Evolutionary conservation across 164 flowering plant species (phyloP).

Genomic region (Tetrastigma voinierianum): DNA sequence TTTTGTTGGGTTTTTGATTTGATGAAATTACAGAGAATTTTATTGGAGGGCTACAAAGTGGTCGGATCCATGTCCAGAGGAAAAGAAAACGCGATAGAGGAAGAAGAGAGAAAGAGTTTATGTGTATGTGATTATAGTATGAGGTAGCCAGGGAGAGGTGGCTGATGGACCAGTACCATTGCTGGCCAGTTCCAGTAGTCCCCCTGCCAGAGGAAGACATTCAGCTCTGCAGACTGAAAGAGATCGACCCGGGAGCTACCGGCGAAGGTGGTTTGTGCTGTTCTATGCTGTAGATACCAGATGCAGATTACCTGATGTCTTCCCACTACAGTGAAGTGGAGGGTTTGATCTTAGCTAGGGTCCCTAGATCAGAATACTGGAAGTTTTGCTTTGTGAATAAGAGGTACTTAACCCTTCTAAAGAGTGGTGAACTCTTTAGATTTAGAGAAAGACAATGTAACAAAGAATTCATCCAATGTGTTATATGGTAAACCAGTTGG

Average conservation of each 20-base stretch:
- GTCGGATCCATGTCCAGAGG: constrained; percentile 22
- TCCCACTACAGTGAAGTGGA: constrained; percentile 60
- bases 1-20: constrained; percentile 5
- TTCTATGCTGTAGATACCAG: constrained; percentile 51
- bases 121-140: neutral
- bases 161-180: constrained; percentile 1
- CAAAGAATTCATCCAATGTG: too few species aligned
- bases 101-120: constrained; percentile 7
- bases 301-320: constrained; percentile 74
- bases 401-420: constrained; percentile 33
- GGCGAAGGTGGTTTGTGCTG: too few species aligned
- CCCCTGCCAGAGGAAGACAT: too few species aligned
- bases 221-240: too few species aligned
- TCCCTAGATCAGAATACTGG: constrained; percentile 58
- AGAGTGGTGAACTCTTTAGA: constrained; percentile 54
- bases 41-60: neutral
- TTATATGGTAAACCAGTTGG: constrained; percentile 67
- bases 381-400: constrained; percentile 50
- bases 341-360: constrained; percentile 55
- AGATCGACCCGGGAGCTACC: constrained; percentile 1
- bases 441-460: constrained; percentile 46
- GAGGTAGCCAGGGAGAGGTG: neutral
- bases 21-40: neutral
- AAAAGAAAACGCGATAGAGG: constrained; percentile 19
- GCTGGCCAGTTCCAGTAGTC: neutral